Conservation (phyloP, 129 eudicot genomes). For the carrot (Daucus carota) region DNA sequence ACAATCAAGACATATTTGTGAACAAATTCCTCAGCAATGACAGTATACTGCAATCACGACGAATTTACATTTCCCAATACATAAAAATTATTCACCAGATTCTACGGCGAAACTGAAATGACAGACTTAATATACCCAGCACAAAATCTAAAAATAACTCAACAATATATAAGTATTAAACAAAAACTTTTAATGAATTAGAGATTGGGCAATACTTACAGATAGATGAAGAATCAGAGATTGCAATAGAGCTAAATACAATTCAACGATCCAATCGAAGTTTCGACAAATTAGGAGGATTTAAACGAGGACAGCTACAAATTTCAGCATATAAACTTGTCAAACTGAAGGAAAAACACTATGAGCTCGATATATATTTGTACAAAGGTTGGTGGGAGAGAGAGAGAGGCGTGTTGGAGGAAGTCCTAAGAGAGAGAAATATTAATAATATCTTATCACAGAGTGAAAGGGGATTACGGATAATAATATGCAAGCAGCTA, state of each 20-base stretch:
- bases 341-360: too few species aligned
- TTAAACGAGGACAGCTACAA: not conserved
- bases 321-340: not conserved
- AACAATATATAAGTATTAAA: not conserved
- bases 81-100: not conserved
- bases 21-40: not conserved
- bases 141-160: not conserved
- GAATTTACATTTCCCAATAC: not conserved
- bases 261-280: not conserved
- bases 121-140: not conserved
- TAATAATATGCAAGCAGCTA: too few species aligned
- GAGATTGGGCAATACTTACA: not conserved
- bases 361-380: too few species aligned
- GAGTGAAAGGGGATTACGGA: too few species aligned
- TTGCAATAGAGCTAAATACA: too few species aligned
- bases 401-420: not conserved
- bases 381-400: too few species aligned
- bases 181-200: not conserved
- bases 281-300: not conserved
- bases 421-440: not conserved
- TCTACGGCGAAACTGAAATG: not conserved
- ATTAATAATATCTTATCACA: too few species aligned
- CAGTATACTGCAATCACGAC: not conserved
- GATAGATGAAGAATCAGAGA: not conserved
- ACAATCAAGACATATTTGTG: not conserved